A percentile compares a stretch with the other conserved stretches of the same genome.
These are phyloP conservation scores for Ustulina deusta DNA, from an alignment of 2,329 filamentous ascomycete species.

Conservation along the genomic window DNA sequence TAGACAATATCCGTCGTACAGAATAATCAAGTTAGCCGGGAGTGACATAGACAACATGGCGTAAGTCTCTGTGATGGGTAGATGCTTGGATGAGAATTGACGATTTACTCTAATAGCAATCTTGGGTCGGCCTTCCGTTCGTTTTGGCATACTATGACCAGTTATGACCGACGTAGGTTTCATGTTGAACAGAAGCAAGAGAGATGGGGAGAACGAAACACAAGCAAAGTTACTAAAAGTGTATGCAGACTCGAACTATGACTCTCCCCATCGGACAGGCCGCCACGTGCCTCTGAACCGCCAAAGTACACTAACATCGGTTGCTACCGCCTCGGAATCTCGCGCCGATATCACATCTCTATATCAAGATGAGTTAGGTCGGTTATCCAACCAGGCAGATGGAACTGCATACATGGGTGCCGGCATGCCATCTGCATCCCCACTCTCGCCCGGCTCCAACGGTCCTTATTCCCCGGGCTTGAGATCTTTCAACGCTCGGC, in stretches of 20 bases:
- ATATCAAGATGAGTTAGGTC: slow-evolving; percentile 78
- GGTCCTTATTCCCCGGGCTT: slow-evolving; percentile 91
- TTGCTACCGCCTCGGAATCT: slow-evolving; percentile 90
- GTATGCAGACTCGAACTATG: slow-evolving; percentile 86
- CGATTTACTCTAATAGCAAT: slow-evolving; percentile 54
- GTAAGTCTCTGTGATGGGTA: slow-evolving; percentile 40
- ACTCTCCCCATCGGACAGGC: slow-evolving; percentile 92
- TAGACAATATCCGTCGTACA: background rate
- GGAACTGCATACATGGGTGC: slow-evolving; percentile 71
- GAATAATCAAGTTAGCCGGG: background rate
- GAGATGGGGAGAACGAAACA: background rate
- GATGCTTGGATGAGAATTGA: slow-evolving; percentile 40
- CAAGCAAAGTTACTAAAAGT: slow-evolving; percentile 39
- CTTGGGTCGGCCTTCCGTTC: slow-evolving; percentile 81
- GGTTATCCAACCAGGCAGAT: slow-evolving; percentile 64
- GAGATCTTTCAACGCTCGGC: slow-evolving; percentile 79
- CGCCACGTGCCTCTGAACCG: slow-evolving; percentile 89
- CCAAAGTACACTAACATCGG: slow-evolving; percentile 84
- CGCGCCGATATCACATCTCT: slow-evolving; percentile 83
- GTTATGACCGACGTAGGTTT: slow-evolving; percentile 73
- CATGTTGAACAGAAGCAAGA: slow-evolving; percentile 15
- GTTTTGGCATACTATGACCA: slow-evolving; percentile 94
- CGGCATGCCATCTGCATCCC: slow-evolving; percentile 55
- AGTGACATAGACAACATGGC: slow-evolving; percentile 44
- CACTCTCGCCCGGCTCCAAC: slow-evolving; percentile 65